Conservation (phyloP, 768 basidiomycete genomes). For the Obba rivulosa region DNA sequence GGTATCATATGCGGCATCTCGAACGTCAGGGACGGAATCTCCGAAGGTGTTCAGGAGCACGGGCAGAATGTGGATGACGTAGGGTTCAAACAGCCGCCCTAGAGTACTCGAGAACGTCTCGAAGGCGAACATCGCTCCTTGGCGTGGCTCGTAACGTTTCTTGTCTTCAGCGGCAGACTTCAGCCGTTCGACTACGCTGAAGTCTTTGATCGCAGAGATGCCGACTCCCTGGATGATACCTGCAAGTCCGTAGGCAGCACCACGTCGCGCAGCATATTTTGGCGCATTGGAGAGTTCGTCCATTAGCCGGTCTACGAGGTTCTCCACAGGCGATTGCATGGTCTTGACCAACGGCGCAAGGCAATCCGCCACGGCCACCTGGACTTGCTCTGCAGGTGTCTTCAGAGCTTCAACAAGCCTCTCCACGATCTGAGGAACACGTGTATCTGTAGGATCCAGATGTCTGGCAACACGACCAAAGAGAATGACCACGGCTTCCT, state of each 20-base stretch:
- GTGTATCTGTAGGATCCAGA: constrained; percentile 67
- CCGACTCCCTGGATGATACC: constrained; percentile 92
- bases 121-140: constrained; percentile 93
- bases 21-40: constrained; percentile 79
- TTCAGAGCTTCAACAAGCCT: constrained; percentile 84
- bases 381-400: constrained; percentile 94
- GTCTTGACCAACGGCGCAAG: constrained; percentile 78
- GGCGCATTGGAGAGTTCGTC: constrained; percentile 69
- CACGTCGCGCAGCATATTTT: constrained; percentile 93
- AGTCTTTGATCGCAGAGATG: constrained; percentile 79
- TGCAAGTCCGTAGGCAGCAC: constrained; percentile 93
- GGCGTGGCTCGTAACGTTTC: constrained; percentile 78
- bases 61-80: constrained; percentile 80
- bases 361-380: constrained; percentile 95
- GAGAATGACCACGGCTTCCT: constrained; percentile 92
- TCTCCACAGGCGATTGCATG: constrained; percentile 53
- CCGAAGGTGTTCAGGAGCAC: constrained; percentile 82
- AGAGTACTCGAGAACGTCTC: constrained; percentile 86
- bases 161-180: constrained; percentile 82
- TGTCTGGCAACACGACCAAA: constrained; percentile 91
- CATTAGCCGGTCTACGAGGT: constrained; percentile 73
- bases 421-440: constrained; percentile 78
- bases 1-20: constrained; percentile 91
- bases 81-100: constrained; percentile 91
- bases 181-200: constrained; percentile 69